Base-by-base conservation (phyloP, 2,329 filamentous ascomycete genomes). In the Teratosphaeria nubilosa region DNA sequence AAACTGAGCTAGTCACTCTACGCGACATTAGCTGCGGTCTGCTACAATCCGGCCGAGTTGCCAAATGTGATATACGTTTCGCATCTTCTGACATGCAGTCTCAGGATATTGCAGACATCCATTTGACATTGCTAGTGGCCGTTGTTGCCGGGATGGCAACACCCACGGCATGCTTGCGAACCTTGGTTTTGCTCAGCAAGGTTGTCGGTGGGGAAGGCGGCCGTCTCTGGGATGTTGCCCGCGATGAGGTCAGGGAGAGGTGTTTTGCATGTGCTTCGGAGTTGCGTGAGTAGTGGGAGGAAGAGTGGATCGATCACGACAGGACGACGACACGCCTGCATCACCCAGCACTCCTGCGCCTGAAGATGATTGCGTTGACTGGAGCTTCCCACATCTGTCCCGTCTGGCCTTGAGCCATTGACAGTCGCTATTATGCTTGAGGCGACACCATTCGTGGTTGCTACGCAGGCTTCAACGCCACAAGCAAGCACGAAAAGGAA, bases 401-500 rank as follows among this genome's bases (percentile, higher is more conserved):
- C 6, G 16, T 20, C 22, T 48, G 41, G 41, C 41, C n/a, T 48
- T 48, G 41, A 48, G 41, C 41, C 41, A 22, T 48, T n/a, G 41
- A 22, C 5, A 22, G 22, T 30, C 51, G 27, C 45, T 54, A 54
- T 52, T 13, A 62, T 61, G 59, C 51, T 59, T 48, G 60, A 61
- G 24, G 13, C 56, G 41, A 22, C 41, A 22, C 41, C 41, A 20
- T 5, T 48, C 41, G 41, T 48, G 41, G 41, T n/a, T 3, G 41
- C 41, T 11, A 48, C 41, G 41, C 41, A 48, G n/a, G 41, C 41
- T 53, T 20, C 56, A 13, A 11, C 53, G 59, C 37, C 62, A 37
- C 27, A 62, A 5, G 61, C 64, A 20, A 66, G 64, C 45, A 65
- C 63, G 54, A 71, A 71, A 60, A 65, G 70, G 37, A 73, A 70